Evolutionary conservation across 768 basidiomycete species (phyloP), one percentile per base, ranked within the genome.

Genomic region (Chiua virens): DNA sequence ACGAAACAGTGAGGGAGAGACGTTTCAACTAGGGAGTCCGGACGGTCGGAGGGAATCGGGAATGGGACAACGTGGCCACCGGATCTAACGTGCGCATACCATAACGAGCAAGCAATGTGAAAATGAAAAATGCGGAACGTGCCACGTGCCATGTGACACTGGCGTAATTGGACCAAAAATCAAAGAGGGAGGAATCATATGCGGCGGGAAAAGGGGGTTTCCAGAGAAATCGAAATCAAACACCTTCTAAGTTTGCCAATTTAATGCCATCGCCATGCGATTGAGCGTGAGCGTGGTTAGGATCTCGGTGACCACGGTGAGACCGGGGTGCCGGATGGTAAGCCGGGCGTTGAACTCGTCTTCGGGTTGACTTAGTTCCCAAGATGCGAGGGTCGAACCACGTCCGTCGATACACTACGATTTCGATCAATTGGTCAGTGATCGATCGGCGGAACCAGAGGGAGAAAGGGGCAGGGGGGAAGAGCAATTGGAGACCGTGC

Each of bases 231-330:
- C 9, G n/a, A 23, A 25, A 8, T 17, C 18, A 37, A 36, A 17
- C 25, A 15, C 8, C 2, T 32, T 8, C 20, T 57, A 60, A 14
- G 35, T 18, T 8, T 58, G 38, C 87, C 88, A 90, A 49, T 74
- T 74, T 28, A 88, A 65, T 22, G 73, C 71, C 52, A 77, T 75
- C 23, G 86, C 79, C 76, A 90, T 87, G 28, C 86, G 82, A 63
- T 88, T 88, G 44, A 92, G 74, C 44, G 79, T 76, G 49, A 92
- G 78, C 4, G 86, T 87, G 10, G 89, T 86, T 58, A 91, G 66
- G 57, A 92, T 81, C 66, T 92, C 89, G 9, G 89, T 92, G 50
- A 88, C 76, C 52, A 88, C 64, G 21, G 77, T 67, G 47, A 90
- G 75, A 38, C 79, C 84, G 27, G 79, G 68, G 13, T 78, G 73